Conservation (phyloP, 2,329 filamentous ascomycete species). For the Aspergillus glaucus region DNA sequence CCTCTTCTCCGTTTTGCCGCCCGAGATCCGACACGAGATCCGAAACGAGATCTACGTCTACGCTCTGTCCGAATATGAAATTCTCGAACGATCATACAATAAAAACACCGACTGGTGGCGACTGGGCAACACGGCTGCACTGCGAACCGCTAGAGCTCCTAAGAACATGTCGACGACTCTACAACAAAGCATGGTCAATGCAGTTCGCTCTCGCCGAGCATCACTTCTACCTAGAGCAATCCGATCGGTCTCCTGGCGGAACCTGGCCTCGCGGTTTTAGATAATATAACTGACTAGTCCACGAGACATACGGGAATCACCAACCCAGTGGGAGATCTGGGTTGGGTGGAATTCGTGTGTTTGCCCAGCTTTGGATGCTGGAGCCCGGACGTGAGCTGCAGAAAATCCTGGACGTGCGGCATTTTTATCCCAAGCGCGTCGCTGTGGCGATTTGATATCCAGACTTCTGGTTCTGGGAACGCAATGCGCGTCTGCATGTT, state of each 20-base stretch:
- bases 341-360: slow-evolving; percentile 29
- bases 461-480: slow-evolving; percentile 46
- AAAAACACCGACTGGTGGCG: slow-evolving; percentile 34
- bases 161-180: slow-evolving; percentile 39
- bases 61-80: slow-evolving; percentile 35
- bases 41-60: slow-evolving; percentile 44
- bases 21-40: slow-evolving; percentile 45
- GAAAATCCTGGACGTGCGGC: slow-evolving; percentile 17
- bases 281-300: slow-evolving; percentile 12
- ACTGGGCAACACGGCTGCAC: slow-evolving; percentile 37
- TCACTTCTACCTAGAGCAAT: slow-evolving; percentile 31
- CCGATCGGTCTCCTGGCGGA: slow-evolving; percentile 26
- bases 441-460: slow-evolving; percentile 46
- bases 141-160: slow-evolving; percentile 36
- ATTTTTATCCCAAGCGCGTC: slow-evolving; percentile 32
- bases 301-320: slow-evolving; percentile 15
- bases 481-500: slow-evolving; percentile 31
- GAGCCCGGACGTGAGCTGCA: slow-evolving; percentile 23
- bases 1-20: slow-evolving; percentile 38
- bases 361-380: slow-evolving; percentile 40
- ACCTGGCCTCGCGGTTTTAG: slow-evolving; percentile 8
- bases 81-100: slow-evolving; percentile 20
- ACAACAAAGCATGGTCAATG: slow-evolving; percentile 40
- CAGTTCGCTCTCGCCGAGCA: slow-evolving; percentile 38
- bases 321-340: slow-evolving; percentile 15